Percentiles rank a stretch among this genome's conserved stretches.
Evolutionary conservation across 1,284 basidiomycete species (phyloP).

Genomic region (Marasmius sp.): DNA sequence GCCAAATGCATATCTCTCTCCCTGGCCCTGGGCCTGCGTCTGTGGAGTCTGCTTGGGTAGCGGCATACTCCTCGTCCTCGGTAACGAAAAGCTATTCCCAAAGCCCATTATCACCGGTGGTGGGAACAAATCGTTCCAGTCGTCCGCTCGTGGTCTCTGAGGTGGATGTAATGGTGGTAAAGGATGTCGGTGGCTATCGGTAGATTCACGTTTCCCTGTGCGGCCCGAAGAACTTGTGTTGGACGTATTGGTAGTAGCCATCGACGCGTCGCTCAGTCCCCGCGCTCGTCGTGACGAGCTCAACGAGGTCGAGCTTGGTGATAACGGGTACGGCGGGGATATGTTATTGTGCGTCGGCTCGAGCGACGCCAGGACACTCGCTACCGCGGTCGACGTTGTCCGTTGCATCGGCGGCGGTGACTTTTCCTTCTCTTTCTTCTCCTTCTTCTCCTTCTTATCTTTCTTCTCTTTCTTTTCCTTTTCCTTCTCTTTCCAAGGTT

Average conservation of each 20-base stretch:
- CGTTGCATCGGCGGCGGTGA: background rate
- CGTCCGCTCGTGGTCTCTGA: slow-evolving; percentile 9
- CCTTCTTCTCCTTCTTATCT: too few relatives aligned
- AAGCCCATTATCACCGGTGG: background rate
- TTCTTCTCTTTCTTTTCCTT: too few relatives aligned
- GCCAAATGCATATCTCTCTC: slow-evolving; percentile 13
- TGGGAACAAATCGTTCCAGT: slow-evolving; percentile 5
- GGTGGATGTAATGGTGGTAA: too few relatives aligned
- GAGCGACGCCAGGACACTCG: background rate
- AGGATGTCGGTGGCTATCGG: background rate
- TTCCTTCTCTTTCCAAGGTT: too few relatives aligned
- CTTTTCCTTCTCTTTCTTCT: too few relatives aligned
- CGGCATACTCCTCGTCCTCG: slow-evolving; percentile 47
- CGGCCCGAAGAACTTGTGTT: background rate
- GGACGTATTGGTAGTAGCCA: background rate
- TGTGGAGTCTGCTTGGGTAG: slow-evolving; percentile 14
- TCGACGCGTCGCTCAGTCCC: slow-evolving; percentile 9
- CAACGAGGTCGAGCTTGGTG: slow-evolving; percentile 3
- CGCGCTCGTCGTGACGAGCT: slow-evolving; percentile 2
- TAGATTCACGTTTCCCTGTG: slow-evolving; percentile 7
- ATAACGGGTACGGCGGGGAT: slow-evolving; percentile 8
- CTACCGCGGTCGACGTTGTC: background rate
- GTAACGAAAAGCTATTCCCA: slow-evolving; percentile 18
- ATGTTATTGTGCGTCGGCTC: background rate
- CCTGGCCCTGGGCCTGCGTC: background rate